Base-by-base conservation (phyloP, 495 filamentous ascomycete genomes). In the Xylaria scruposa region DNA sequence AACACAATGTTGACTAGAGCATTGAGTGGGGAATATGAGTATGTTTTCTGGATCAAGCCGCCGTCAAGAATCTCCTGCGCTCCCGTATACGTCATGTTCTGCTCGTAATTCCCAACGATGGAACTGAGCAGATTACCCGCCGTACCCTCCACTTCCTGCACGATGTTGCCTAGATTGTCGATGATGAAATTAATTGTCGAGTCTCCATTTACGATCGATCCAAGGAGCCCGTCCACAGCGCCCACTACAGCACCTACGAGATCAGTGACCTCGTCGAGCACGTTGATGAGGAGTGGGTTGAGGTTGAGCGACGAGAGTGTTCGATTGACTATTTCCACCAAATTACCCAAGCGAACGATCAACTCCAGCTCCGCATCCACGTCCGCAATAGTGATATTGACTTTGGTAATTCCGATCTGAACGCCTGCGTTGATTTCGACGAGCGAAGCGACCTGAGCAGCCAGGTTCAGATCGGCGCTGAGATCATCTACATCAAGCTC, bases 121-220 rank as follows among this genome's bases (percentile, higher is more conserved):
- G 78, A 77, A 56, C 79, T 84, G 0, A 85, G 77, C 1, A 81
- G 33, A 6, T 75, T 75, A 13, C 81, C 81, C 0, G 77, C 82
- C 9, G 75, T 71, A 1, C 83, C 83, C 8, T 78, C 81, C 1
- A 89, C 85, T 64, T 86, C 79, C 70, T 88, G 86, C 5, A 90
- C 84, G 70, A 89, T 90, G 65, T 89, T 88, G 31, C 87, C 87
- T 19, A 89, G 79, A 67, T 89, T 90, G 74, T 89, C 87, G 73
- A 90, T 82, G 49, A 89, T 53, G 77, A 88, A 89, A 61, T 82
- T 84, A 8, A 89, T 78, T 31, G 79, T 85, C 8, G 75, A 84
- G 40, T 83, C 84, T 47, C 85, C 85, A 71, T 88, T 83, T 2
- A 86, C 83, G 61, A 89, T 86, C 24, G 80, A 81, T 1, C 86